Conservation (phyloP, 768 basidiomycete species). For the Calocera viscosa region DNA sequence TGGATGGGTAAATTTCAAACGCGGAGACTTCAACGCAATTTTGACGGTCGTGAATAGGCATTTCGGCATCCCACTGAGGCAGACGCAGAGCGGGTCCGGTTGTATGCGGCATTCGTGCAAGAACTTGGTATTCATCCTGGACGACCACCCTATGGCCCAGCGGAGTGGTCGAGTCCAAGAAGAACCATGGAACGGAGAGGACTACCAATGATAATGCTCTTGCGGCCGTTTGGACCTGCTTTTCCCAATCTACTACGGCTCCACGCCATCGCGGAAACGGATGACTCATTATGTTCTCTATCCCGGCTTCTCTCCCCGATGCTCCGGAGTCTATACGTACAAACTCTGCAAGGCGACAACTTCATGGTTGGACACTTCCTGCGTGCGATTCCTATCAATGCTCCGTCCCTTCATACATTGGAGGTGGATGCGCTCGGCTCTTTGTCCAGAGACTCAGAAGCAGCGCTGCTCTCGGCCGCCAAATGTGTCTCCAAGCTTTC, state of each 20-base stretch:
- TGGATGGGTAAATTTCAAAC: background rate
- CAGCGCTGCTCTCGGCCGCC: background rate
- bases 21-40: background rate
- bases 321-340: background rate
- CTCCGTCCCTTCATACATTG: background rate
- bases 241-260: background rate
- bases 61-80: background rate
- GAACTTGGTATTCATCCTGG: background rate
- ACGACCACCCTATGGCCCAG: background rate
- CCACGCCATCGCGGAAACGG: background rate
- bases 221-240: background rate
- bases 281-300: background rate
- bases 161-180: background rate
- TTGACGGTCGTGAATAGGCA: background rate
- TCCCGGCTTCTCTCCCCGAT: background rate
- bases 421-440: background rate
- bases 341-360: constrained; percentile 1
- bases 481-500: background rate
- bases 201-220: background rate
- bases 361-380: constrained; percentile 2
- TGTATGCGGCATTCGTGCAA: background rate
- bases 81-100: background rate
- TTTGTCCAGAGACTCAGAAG: background rate
- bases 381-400: background rate
- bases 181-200: background rate